phyloP scores from a whole-genome alignment of 345 rosid genomes.

The Eutrema yunnanense region DNA sequence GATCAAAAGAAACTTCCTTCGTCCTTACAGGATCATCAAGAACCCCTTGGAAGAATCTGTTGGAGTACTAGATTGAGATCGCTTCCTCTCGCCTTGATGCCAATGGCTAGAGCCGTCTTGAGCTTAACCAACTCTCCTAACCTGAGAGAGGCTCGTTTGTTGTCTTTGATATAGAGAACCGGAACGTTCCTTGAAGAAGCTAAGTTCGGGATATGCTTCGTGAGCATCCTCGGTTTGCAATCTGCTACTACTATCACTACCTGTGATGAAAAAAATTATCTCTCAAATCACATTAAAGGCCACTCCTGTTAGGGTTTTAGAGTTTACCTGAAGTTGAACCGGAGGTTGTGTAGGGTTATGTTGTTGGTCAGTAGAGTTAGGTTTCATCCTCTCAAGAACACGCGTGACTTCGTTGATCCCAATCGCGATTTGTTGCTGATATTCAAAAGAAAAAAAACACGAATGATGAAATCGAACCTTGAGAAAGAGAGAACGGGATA shows the following conservation, averaged over 20 bases:
- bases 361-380: not conserved
- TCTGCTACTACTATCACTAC: constrained; percentile 58
- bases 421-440: constrained; percentile 70
- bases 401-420: constrained; percentile 91
- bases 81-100: constrained; percentile 56
- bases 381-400: constrained; percentile 61
- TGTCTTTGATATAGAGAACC: constrained; percentile 43
- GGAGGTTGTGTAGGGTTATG: constrained; percentile 20
- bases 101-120: constrained; percentile 63
- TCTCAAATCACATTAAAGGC: not conserved
- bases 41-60: constrained; percentile 28
- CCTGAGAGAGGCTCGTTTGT: constrained; percentile 53
- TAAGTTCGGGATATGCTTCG: constrained; percentile 56
- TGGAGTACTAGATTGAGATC: constrained; percentile 38
- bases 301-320: not conserved
- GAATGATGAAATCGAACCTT: not conserved
- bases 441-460: too few species aligned
- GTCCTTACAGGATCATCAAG: constrained; percentile 1
- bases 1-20: not conserved
- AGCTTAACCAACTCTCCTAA: constrained; percentile 64
- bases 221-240: constrained; percentile 69
- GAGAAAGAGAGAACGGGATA: not conserved
- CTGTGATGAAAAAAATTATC: constrained; percentile 22
- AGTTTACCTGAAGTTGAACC: constrained; percentile 54
- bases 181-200: constrained; percentile 66